Conservation (phyloP, 352 stramenopile genomes). For the Phytophthora foliorum region DNA sequence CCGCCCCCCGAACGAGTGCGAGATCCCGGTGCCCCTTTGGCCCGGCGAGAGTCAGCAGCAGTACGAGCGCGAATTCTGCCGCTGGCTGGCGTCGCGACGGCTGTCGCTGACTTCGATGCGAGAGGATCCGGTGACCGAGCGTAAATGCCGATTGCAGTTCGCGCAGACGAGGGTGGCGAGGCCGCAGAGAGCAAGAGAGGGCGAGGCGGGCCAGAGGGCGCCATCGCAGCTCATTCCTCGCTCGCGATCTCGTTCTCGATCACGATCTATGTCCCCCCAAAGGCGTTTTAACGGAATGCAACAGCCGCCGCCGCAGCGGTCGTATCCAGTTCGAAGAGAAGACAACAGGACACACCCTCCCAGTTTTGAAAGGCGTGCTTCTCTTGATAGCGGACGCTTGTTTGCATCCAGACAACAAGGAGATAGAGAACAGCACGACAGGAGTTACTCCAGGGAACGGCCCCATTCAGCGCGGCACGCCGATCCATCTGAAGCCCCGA, state of each 20-base stretch:
- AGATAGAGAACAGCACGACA: slow-evolving; percentile 4
- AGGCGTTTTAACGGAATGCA: slow-evolving; percentile 2
- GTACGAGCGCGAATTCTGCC: slow-evolving; percentile 38
- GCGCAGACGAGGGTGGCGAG: slow-evolving; percentile 28
- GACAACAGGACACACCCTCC: neutral
- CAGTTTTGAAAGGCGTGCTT: slow-evolving; percentile 1
- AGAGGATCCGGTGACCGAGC: slow-evolving; percentile 16
- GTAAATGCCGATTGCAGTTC: slow-evolving; percentile 29
- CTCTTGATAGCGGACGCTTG: slow-evolving; percentile 7
- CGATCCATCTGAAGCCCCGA: neutral
- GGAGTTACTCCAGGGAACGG: slow-evolving; percentile 23
- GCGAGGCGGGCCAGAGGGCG: neutral
- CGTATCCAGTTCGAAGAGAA: slow-evolving; percentile 3
- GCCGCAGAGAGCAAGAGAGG: neutral
- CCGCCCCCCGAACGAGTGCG: neutral
- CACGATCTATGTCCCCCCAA: slow-evolving; percentile 1
- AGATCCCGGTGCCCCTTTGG: slow-evolving; percentile 46
- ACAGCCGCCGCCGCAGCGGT: neutral
- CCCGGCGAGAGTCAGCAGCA: slow-evolving; percentile 39
- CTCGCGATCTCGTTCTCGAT: slow-evolving; percentile 18
- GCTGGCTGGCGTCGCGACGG: slow-evolving; percentile 24
- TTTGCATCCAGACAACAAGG: slow-evolving; percentile 4
- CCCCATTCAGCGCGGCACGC: neutral
- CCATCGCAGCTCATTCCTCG: neutral
- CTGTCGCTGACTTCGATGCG: slow-evolving; percentile 21